Conservation (phyloP, 2,329 filamentous ascomycete species). For the Aureobasidium sp. region DNA sequence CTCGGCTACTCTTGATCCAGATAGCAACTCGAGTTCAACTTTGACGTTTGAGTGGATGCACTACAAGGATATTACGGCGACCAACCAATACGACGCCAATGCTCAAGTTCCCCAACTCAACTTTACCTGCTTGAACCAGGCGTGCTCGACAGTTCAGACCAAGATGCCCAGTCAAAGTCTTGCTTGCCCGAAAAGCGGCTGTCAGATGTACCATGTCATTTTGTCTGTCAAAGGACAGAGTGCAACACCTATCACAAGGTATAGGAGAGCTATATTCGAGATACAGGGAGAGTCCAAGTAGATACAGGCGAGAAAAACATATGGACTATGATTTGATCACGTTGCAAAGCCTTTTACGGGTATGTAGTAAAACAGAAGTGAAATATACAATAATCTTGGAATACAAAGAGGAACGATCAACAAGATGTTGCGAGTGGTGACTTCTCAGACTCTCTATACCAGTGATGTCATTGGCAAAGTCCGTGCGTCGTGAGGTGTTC, state of each 20-base stretch:
- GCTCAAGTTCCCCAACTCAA: conserved; percentile 31
- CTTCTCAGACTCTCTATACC: neutral
- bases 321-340: no score
- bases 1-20: conserved; percentile 41
- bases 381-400: neutral
- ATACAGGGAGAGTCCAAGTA: neutral
- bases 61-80: conserved; percentile 38
- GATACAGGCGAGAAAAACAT: neutral
- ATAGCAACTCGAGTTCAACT: conserved; percentile 27
- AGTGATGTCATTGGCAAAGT: neutral
- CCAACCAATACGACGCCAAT: conserved; percentile 36
- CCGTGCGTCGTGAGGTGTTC: neutral
- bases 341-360: no score
- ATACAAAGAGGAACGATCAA: neutral
- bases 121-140: conserved; percentile 29
- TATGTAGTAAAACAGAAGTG: no score
- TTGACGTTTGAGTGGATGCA: conserved; percentile 47
- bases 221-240: conserved; percentile 44
- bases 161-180: conserved; percentile 22
- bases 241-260: conserved; percentile 39
- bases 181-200: conserved; percentile 32
- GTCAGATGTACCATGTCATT: conserved; percentile 44
- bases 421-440: neutral
- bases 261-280: conserved; percentile 39
- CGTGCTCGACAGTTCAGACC: conserved; percentile 24